These are phyloP conservation scores for Yamadazyma tumulicola DNA, from an alignment of 805 yeast genomes.

Conservation along the genomic window DNA sequence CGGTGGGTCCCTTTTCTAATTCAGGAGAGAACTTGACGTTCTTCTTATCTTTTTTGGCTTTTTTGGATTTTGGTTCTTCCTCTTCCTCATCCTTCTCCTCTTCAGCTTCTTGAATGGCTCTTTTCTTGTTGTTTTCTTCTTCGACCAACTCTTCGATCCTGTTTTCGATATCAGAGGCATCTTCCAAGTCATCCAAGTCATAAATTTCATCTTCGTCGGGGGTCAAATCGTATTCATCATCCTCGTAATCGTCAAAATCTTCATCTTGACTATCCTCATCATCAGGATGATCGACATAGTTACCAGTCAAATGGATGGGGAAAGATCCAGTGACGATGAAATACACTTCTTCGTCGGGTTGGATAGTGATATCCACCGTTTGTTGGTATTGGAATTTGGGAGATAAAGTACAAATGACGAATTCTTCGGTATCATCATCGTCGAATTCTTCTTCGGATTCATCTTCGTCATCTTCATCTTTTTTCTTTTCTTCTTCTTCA, in stretches of 20 bases:
- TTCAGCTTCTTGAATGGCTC: constrained; percentile 33
- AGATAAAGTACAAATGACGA: constrained; percentile 82
- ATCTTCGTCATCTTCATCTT: constrained; percentile 48
- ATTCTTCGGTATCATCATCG: constrained; percentile 79
- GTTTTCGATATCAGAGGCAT: constrained; percentile 65
- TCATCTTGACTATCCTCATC: constrained; percentile 62
- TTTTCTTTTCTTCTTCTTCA: constrained; percentile 28
- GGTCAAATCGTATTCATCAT: constrained; percentile 62
- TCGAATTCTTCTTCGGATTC: constrained; percentile 56
- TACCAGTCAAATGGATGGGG: constrained; percentile 89
- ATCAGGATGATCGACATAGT: constrained; percentile 93
- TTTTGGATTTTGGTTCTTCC: constrained; percentile 23
- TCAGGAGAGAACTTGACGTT: constrained; percentile 82
- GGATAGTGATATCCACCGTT: constrained; percentile 81
- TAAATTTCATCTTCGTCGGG: constrained; percentile 77
- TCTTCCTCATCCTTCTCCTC: constrained; percentile 22
- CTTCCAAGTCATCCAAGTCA: constrained; percentile 64
- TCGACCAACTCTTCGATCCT: constrained; percentile 73
- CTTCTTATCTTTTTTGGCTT: constrained; percentile 53
- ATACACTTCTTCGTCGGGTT: constrained; percentile 90
- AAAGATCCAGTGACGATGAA: constrained; percentile 96
- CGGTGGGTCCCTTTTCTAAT: constrained; percentile 93
- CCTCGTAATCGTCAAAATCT: constrained; percentile 36
- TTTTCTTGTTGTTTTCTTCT: constrained; percentile 33
- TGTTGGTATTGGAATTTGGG: constrained; percentile 87